These are phyloP conservation scores for Adansonia rubrostipa DNA, from an alignment of 441 rosid genomes.

Conservation along the genomic window DNA sequence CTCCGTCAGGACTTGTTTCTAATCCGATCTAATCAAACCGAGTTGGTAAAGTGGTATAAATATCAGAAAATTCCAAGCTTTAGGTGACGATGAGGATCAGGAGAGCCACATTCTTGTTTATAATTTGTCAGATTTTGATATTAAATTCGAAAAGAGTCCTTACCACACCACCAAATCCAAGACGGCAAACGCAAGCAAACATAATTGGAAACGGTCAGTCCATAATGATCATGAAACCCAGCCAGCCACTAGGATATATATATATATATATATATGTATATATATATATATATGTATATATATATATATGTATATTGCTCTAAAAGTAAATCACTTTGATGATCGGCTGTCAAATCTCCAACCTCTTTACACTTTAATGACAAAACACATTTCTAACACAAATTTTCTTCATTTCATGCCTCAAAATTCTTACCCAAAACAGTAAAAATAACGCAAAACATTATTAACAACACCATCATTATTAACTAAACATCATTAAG, in stretches of 20 bases:
- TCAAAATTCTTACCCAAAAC: not conserved
- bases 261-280: no score
- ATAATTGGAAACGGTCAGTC: not conserved
- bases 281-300: no score
- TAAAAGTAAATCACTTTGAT: not conserved
- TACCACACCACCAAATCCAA: constrained; percentile 12
- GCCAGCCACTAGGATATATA: no score
- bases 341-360: not conserved
- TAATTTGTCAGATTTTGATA: not conserved
- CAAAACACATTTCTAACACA: no score
- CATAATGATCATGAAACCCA: constrained; percentile 5
- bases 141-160: not conserved
- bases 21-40: not conserved
- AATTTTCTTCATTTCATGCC: not conserved
- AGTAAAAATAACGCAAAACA: no score
- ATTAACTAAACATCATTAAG: no score
- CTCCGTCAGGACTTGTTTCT: not conserved
- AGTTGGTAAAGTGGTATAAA: not conserved
- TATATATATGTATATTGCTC: no score
- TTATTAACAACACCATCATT: no score
- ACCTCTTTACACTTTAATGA: not conserved
- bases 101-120: not conserved
- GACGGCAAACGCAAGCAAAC: constrained; percentile 28
- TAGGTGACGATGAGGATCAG: not conserved
- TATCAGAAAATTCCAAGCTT: not conserved